Evolutionary conservation across 768 basidiomycete species (phyloP), one percentile per base, ranked within the genome.

Genomic region (Coprinellus aureogranulatus): DNA sequence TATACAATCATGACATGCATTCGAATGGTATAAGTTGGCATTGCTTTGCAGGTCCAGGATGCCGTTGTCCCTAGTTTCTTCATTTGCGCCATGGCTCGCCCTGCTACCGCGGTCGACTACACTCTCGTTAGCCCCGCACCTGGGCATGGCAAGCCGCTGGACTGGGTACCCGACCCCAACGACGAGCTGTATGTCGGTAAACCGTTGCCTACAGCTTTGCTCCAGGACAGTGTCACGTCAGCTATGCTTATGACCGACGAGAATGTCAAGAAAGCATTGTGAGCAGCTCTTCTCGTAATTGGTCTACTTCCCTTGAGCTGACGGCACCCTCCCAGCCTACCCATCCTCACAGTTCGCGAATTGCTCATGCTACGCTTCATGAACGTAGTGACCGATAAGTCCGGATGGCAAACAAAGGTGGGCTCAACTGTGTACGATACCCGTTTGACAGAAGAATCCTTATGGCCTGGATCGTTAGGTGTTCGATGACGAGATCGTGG

Each of bases 301-400:
- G n/a, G n/a, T n/a, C n/a, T n/a, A n/a, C n/a, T n/a, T n/a, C n/a
- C n/a, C n/a, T n/a, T n/a, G n/a, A n/a, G n/a, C n/a, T n/a, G n/a
- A n/a, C n/a, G n/a, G n/a, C n/a, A n/a, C n/a, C n/a, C n/a, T n/a
- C n/a, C 28, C 57, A 66, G 22, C 52, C 55, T 11, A 31, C 10
- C 9, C 10, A 9, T 67, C 42, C 63, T 58, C 3, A 70, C 71
- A 0, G 51, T 70, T 3, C 70, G 72, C 12, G 73, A 74, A 54
- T 61, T 71, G 11, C 62, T 63, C 2, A 75, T 74, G 74, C 54
- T 73, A 18, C 65, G 63, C 10, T 63, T 76, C 37, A 75, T 76
- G 72, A 73, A 76, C 59, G 55, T 45, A 22, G 53, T 72, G 11
- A 74, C 73, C 1, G 72, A 76, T 45, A 73, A 76, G 59, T 54